Evolutionary conservation across 257 asterid species (phyloP), one percentile per base, ranked within the genome.

Genomic region (Echites panduratus): DNA sequence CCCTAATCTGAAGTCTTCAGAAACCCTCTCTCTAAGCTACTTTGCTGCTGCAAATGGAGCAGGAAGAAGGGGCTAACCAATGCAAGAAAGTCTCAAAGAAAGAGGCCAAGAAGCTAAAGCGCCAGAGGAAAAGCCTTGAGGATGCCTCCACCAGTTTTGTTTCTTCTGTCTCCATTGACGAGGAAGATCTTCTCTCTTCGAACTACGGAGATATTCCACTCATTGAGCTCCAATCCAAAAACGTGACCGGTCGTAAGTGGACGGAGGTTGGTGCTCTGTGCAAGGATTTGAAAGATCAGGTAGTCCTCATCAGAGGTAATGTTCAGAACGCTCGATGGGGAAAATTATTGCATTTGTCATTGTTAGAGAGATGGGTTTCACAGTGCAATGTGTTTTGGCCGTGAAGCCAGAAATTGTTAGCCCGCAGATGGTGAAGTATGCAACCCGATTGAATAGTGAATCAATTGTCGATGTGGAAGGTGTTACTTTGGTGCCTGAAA

Each of bases 261-360:
- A 86, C 96, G 6, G 84, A 88, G 73, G 85, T 94, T 1, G 82
- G 85, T 43, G 50, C 77, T 2, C 75, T 94, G 77, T 70, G 49
- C 0, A 76, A 74, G 4, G 82, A 77, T 70, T 75, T 89, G 78
- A 85, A 88, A 84, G 96, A 70, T 20, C 73, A 77, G 78, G 45
- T 56, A 11, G 95, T 94, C 19, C 66, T 88, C 61, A 59, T 91
- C 24, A 87, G 93, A 2, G 99, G 97, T 11, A 85, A 89, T 12
- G 94, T 86, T 19, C 97, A 91, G 81, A 53, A 91, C 89, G 99
- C 17, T 86, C 86, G 4, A 89, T 84, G 8, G 88, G 95, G 73
- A 91, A 87, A 77, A 94, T 89, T 80, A 87, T 94, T 77, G 91
- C 96, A 2, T 94, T 94, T 29, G 26, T 91, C 44, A 91, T 91